Base-by-base conservation (phyloP, 2,329 filamentous ascomycete species). In the Phaeosphaeriaceae sp. region DNA sequence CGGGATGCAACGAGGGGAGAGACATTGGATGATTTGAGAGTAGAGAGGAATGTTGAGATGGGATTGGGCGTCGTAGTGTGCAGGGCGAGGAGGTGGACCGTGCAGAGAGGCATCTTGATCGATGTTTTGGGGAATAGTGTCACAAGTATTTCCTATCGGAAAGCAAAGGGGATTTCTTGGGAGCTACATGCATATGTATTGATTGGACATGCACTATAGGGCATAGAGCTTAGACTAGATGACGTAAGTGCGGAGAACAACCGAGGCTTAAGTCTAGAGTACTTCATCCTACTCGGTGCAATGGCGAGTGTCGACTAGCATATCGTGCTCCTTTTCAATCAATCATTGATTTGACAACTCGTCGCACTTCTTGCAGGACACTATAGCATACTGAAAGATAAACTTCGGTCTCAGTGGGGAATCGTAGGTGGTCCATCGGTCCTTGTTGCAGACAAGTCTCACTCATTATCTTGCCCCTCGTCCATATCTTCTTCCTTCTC, bases 61-160 rank as follows among this genome's bases (percentile, higher is more conserved):
- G 75, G 63, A 50, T 68, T 63, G 6, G 76, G 65, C 41, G 71
- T 65, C 20, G 78, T 66, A 24, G 71, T 60, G 58, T 73, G 57
- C 3, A 85, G 77, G 25, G 79, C 73, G 48, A 85, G 61, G 56
- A 85, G 78, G 63, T 82, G 74, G 48, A 84, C 64, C 1, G 81
- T 81, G 61, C 79, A 81, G 60, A 84, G 75, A 52, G 82, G 82
- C 82, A 85, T 85, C n/a, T 27, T 63, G 51, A 33, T 40, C 15
- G 36, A 40, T 17, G 15, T 40, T 4, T 17, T 3, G 15, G 7
- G 17, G 36, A 15, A 17, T 17, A n/a, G 31, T n/a, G n/a, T n/a
- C n/a, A n/a, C n/a, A n/a, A n/a, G n/a, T 27, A 27, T 27, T 27
- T 27, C 25, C 25, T 13, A 7, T 2, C 15, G 6, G 11, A 15